Base-by-base conservation (phyloP, 495 filamentous ascomycete species). In the Immersiella caudata region DNA sequence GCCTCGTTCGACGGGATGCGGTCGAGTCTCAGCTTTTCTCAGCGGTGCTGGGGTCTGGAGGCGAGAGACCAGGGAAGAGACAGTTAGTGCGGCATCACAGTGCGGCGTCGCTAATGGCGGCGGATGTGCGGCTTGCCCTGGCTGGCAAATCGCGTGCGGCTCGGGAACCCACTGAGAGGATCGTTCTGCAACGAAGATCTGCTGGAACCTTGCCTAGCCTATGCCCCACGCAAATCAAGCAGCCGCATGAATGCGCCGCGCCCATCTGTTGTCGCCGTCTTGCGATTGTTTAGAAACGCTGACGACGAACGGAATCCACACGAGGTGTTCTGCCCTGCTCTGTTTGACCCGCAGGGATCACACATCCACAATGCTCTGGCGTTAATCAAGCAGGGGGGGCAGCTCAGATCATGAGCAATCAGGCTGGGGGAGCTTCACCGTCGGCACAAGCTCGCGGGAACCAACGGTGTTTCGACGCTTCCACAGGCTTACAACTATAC, bases 1-100 rank as follows among this genome's bases (percentile, higher is more conserved):
- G 57, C 49, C 18, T 8, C 27, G 29, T 60, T 64, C 49, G 58
- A 52, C 69, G n/a, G n/a, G n/a, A n/a, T n/a, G 51, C 65, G 59
- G 54, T 56, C 50, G 71, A 70, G 78, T 78, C 76, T 80, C 78
- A 76, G 69, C 65, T 63, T 72, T n/a, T 57, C 73, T 65, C 74
- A 70, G 63, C 72, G 50, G 57, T 49, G 73, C 76, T 70, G 67
- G 76, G 77, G 72, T 75, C 36, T 70, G 73, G 71, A 78, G 72
- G 76, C 75, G 77, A 76, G 72, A 50, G 56, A 66, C 62, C 54
- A 57, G 64, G 69, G 65, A 14, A 59, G 65, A 57, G 66, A 68
- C 66, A 60, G 70, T 67, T 72, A 69, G 74, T 67, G 68, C 69
- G 62, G 68, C 67, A 70, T 69, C 62, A 56, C 9, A 64, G n/a